These are phyloP conservation scores for Sporisorium reilianum DNA, from an alignment of 1,284 basidiomycete genomes.

Conservation along the genomic window DNA sequence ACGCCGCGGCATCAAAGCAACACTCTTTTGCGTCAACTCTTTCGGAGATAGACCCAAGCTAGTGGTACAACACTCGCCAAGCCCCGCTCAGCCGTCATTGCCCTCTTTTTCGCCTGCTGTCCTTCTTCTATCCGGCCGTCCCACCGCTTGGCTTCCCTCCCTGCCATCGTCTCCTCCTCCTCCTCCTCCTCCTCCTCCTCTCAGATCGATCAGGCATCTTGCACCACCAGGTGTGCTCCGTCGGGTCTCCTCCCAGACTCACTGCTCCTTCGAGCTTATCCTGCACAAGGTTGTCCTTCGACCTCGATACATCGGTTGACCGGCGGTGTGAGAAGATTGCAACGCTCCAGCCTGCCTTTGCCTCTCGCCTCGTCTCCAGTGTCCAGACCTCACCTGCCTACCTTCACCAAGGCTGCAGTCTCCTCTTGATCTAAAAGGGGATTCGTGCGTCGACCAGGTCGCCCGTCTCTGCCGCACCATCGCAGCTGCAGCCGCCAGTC, in stretches of 20 bases:
- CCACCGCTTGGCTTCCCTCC: constrained; percentile 19
- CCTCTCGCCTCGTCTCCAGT: constrained; percentile 12
- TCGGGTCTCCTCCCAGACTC: constrained; percentile 19
- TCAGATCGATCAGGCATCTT: constrained; percentile 3
- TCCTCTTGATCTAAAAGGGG: neutral
- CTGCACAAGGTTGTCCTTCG: constrained; percentile 35
- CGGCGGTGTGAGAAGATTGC: constrained; percentile 32
- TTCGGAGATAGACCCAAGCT: constrained; percentile 38
- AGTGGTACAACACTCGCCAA: constrained; percentile 23
- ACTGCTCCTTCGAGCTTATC: constrained; percentile 25
- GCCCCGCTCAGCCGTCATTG: constrained; percentile 15
- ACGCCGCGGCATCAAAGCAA: constrained; percentile 9
- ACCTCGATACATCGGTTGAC: constrained; percentile 44
- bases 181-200: too few relatives aligned
- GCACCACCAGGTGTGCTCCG: constrained; percentile 14
- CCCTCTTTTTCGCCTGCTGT: constrained; percentile 25
- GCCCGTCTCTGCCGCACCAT: neutral
- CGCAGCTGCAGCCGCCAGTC: neutral
- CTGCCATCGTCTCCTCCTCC: neutral
- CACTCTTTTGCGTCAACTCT: neutral
- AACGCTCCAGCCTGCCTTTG: constrained; percentile 4
- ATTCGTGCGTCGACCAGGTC: neutral
- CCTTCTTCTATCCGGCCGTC: constrained; percentile 12
- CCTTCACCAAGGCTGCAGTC: neutral
- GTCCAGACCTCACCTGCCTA: neutral